Evolutionary conservation across 1,284 basidiomycete species (phyloP).

Genomic region (Bondarzewia mesenterica): DNA sequence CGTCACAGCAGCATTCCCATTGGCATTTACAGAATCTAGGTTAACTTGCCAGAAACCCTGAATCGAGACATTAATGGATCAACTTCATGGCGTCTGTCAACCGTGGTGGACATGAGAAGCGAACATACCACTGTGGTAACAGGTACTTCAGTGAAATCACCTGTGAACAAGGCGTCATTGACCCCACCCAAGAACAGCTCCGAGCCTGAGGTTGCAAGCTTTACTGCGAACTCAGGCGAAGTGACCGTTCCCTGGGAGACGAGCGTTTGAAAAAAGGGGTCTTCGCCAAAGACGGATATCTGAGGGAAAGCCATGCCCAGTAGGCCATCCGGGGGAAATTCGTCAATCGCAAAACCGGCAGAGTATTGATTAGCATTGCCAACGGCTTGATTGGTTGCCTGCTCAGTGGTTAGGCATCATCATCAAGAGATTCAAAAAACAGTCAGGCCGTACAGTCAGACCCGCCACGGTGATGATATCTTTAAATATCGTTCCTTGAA

Average conservation of each 20-base stretch:
- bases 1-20: constrained; percentile 9
- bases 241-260: constrained; percentile 16
- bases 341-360: constrained; percentile 11
- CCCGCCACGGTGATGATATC: constrained; percentile 19
- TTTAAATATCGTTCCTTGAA: constrained; percentile 10
- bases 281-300: constrained; percentile 15
- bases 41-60: constrained; percentile 21
- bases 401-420: background rate
- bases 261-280: constrained; percentile 17
- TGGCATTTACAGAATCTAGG: constrained; percentile 12
- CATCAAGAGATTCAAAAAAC: too few species aligned
- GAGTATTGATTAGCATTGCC: constrained; percentile 14
- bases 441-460: constrained; percentile 11
- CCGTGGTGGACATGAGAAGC: too few species aligned
- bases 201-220: constrained; percentile 20
- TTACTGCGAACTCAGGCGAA: constrained; percentile 29
- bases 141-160: constrained; percentile 15
- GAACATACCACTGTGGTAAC: constrained; percentile 15
- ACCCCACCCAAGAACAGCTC: constrained; percentile 35
- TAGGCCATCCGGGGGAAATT: constrained; percentile 23
- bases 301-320: constrained; percentile 22
- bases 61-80: background rate
- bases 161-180: constrained; percentile 13
- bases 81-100: background rate
- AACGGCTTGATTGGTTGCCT: constrained; percentile 14